Conservation (phyloP, 2,329 filamentous ascomycete species). For the Cephalotrichum gorgonifer region DNA sequence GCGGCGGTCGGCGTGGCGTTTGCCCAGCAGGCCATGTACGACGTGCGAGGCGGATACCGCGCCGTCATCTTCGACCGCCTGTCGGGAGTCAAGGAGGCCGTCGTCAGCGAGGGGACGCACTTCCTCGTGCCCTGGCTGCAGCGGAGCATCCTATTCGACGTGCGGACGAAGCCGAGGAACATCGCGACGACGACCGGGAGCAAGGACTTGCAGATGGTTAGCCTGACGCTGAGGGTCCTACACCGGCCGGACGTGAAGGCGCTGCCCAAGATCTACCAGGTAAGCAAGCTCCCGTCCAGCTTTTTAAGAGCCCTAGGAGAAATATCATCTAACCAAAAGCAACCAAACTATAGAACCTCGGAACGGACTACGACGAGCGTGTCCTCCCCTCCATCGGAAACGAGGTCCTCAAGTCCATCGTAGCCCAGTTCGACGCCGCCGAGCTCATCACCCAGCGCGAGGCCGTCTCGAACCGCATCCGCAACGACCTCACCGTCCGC, state of each 20-base stretch:
- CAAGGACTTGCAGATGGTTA: constrained; percentile 99
- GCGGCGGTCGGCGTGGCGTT: constrained; percentile 57
- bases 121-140: constrained; percentile 95
- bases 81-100: constrained; percentile 82
- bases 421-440: constrained; percentile 96
- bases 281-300: constrained; percentile 24
- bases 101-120: constrained; percentile 93
- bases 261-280: constrained; percentile 97
- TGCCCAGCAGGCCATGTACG: constrained; percentile 78
- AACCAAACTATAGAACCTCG: constrained; percentile 62
- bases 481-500: constrained; percentile 80
- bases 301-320: too few species aligned
- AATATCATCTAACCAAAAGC: background rate
- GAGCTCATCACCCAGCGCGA: constrained; percentile 99
- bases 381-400: constrained; percentile 98
- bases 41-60: constrained; percentile 87
- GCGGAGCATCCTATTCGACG: constrained; percentile 88
- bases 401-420: constrained; percentile 97
- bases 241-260: constrained; percentile 88
- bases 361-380: constrained; percentile 95
- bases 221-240: constrained; percentile 88
- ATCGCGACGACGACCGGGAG: constrained; percentile 95
- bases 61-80: constrained; percentile 97
- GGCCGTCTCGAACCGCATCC: constrained; percentile 91
- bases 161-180: constrained; percentile 92